Evolutionary conservation across 805 yeast species (phyloP).

Genomic region (Lipomyces sp.): DNA sequence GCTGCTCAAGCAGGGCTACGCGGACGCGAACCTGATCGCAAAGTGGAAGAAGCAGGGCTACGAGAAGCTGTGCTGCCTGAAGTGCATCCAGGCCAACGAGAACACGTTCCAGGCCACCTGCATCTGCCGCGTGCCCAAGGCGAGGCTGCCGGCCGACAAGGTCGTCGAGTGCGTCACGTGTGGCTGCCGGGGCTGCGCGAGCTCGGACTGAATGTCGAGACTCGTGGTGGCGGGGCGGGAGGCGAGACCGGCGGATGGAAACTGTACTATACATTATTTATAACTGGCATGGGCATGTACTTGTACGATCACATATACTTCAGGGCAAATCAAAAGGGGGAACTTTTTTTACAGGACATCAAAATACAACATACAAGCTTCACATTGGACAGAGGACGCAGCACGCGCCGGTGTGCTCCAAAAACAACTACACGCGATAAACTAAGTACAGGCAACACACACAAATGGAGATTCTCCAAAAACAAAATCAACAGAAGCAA

Average conservation of each 20-base stretch:
- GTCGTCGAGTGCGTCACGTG: conserved; percentile 66
- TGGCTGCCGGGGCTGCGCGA: conserved; percentile 83
- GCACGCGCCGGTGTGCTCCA: too few relatives aligned
- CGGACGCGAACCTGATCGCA: conserved; percentile 69
- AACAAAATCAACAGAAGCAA: neutral
- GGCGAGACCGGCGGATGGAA: too few relatives aligned
- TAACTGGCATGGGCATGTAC: neutral
- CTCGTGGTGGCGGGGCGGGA: neutral
- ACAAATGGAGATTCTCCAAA: neutral
- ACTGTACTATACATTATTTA: neutral
- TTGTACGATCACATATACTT: neutral
- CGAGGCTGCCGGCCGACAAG: conserved; percentile 40
- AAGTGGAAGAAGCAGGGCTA: conserved; percentile 85
- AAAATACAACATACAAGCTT: neutral
- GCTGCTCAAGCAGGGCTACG: conserved; percentile 62
- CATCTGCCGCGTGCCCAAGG: conserved; percentile 79
- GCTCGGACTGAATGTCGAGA: conserved; percentile 50
- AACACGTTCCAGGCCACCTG: conserved; percentile 68
- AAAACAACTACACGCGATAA: too few relatives aligned
- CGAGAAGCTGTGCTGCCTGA: conserved; percentile 78
- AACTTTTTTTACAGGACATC: neutral
- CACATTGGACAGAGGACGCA: too few relatives aligned
- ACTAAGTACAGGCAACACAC: too few relatives aligned
- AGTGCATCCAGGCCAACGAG: conserved; percentile 65
- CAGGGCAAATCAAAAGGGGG: neutral